Base-by-base conservation (phyloP, 78 protist genomes). In the Trichosphaerium sp. region DNA sequence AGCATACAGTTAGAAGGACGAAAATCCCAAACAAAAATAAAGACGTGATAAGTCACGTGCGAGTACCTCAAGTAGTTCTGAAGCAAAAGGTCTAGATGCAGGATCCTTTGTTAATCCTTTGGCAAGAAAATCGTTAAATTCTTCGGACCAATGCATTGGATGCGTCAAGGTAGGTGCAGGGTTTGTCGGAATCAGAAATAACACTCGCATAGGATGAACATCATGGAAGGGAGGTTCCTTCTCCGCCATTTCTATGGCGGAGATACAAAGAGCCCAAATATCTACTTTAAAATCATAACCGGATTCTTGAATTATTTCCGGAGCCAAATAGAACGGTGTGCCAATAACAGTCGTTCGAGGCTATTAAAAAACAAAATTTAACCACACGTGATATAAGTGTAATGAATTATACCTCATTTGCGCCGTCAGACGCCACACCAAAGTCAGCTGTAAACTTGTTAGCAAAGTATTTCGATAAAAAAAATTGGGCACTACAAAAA, bases 201-300 rank as follows among this genome's bases (percentile, higher is more conserved):
- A 65, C 3, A 74, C 92, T 65, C 87, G 52, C 74, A 85, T 69
- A 12, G 92, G 88, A 44, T 85, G 88, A 23, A 85, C 69, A n/a
- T 84, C 80, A 29, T 77, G 65, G 66, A 80, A 74, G 10, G 93
- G 93, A 26, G 90, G 91, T 28, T 71, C 43, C 18, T 82, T 86
- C 65, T 80, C 87, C 37, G 83, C 80, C 83, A 82, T 61, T 23
- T 85, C 93, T 12, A 88, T 66, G 0, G 90, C 89, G 18, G 93
- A 85, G 43, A 88, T 88, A 34, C 93, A 89, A 42, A 88, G 44
- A 29, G 89, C 71, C 93, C 93, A 88, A 37, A 88, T 69, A 56
- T 88, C 93, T 0, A 90, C 91, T 40, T 85, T 82, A 8, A 57
- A 62, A 51, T 82, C 68, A 35, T 82, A 78, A 29, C 65, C 75